Evolutionary conservation across 345 rosid species (phyloP), one percentile per base, ranked within the genome.

Genomic region (Gossypioides kirkii): DNA sequence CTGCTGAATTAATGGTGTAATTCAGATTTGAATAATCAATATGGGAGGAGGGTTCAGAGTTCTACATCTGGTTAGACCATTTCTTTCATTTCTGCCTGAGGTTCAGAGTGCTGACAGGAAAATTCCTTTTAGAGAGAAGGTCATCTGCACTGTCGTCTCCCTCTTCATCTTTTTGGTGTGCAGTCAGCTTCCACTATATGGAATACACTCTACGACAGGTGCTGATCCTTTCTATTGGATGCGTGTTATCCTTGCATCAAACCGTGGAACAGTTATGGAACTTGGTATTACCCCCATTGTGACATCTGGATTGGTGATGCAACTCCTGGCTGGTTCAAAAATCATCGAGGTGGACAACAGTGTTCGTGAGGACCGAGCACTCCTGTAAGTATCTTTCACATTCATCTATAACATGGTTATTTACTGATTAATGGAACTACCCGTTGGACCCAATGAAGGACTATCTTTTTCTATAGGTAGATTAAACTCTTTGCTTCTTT

Each of bases 181-280:
- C 87, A 87, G 91, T 71, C 94, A 89, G 83, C 88, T 89, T 43
- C 94, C 90, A 4, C 91, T 89, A 22, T 87, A 87, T 82, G 91
- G 91, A 6, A 89, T 89, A 1, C 94, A 89, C 45, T 87, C 91
- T 1, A 87, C 91, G 0, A 89, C 91, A 0, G 91, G 90, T 17
- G 94, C 90, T 0, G 91, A 89, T 82, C 94, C 94, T 0, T 89
- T 89, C 79, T 87, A 89, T 50, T 87, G 91, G 94, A 87, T 89
- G 90, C 91, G 91, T 72, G 94, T 87, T 58, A 89, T 87, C 60
- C 94, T 89, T 46, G 94, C 91, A 0, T 89, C 94, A 0, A 89
- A 81, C 73, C 94, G 91, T 62, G 93, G 93, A 3, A 87, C 93
- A 16, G 93, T 86, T 6, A 87, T 89, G 93, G 89, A 89, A 79